Evolutionary conservation across 2,329 filamentous ascomycete species (phyloP).

Genomic region (Penicillium thymicola): DNA sequence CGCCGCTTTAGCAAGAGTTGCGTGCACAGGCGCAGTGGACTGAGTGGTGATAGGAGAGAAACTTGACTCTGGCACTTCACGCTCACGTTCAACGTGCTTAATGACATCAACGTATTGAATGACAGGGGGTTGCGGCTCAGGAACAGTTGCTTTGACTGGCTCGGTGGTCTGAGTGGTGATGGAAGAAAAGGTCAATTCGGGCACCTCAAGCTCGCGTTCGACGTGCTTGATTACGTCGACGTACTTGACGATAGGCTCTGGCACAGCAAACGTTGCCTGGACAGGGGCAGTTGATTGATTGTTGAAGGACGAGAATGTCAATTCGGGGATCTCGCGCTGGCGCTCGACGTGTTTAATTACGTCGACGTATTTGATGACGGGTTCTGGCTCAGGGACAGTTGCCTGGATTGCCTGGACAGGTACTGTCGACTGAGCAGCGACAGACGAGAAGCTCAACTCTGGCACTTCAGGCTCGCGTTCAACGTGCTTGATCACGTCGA

Average conservation of each 20-base stretch:
- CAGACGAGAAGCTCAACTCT: slow-evolving; percentile 31
- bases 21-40: slow-evolving; percentile 25
- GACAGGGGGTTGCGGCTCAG: slow-evolving; percentile 15
- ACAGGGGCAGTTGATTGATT: slow-evolving; percentile 27
- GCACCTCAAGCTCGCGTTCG: slow-evolving; percentile 14
- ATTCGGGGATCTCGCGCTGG: slow-evolving; percentile 10
- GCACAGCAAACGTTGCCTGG: slow-evolving; percentile 17
- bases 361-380: slow-evolving; percentile 9
- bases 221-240: slow-evolving; percentile 9
- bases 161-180: slow-evolving; percentile 28
- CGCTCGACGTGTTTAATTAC: slow-evolving; percentile 12
- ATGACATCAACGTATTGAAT: slow-evolving; percentile 2
- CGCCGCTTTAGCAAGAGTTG: slow-evolving; percentile 18
- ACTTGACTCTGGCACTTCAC: slow-evolving; percentile 16
- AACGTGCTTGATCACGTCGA: slow-evolving; percentile 8
- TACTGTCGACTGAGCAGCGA: slow-evolving; percentile 30
- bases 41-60: slow-evolving; percentile 32
- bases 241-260: slow-evolving; percentile 14
- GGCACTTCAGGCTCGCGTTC: slow-evolving; percentile 14
- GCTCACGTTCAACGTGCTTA: slow-evolving; percentile 9
- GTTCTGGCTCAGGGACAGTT: slow-evolving; percentile 15
- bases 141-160: slow-evolving; percentile 21
- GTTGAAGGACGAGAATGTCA: slow-evolving; percentile 31
- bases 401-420: slow-evolving; percentile 15
- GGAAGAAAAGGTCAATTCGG: slow-evolving; percentile 28